Evolutionary conservation across 495 filamentous ascomycete genomes (phyloP).

Genomic region (Aspergillus bertholletiae): DNA sequence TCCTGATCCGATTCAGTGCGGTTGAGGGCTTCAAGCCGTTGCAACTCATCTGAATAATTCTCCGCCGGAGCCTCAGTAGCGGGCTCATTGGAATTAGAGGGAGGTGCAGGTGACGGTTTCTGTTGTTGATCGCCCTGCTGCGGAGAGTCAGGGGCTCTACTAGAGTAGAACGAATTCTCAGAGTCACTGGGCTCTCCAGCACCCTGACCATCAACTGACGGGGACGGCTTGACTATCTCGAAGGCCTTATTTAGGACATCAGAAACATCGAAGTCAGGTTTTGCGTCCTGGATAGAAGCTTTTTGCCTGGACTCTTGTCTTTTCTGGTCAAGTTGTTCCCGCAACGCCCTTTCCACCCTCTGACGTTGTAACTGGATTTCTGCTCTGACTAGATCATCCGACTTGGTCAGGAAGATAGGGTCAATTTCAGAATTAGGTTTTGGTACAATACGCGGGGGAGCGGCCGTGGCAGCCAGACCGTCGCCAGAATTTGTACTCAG

Average conservation of each 20-base stretch:
- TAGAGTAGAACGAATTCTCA: slow-evolving; percentile 94
- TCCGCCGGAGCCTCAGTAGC: slow-evolving; percentile 23
- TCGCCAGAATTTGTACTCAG: slow-evolving; percentile 29
- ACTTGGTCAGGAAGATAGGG: slow-evolving; percentile 79
- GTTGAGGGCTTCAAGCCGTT: slow-evolving; percentile 45
- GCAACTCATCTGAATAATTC: slow-evolving; percentile 44
- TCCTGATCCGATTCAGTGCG: slow-evolving; percentile 42
- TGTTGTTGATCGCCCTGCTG: slow-evolving; percentile 26
- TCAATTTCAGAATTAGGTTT: slow-evolving; percentile 56
- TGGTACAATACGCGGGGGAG: slow-evolving; percentile 32
- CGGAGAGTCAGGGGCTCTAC: slow-evolving; percentile 58
- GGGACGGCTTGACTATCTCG: slow-evolving; percentile 63
- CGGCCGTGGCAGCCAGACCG: slow-evolving; percentile 19
- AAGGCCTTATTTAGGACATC: slow-evolving; percentile 70
- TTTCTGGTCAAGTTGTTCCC: slow-evolving; percentile 69
- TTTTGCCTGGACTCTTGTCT: slow-evolving; percentile 54
- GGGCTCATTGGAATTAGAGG: slow-evolving; percentile 21
- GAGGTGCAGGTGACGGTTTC: slow-evolving; percentile 27
- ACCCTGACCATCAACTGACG: slow-evolving; percentile 48
- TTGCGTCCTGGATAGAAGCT: slow-evolving; percentile 52
- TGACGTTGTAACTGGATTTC: slow-evolving; percentile 78
- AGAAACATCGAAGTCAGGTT: slow-evolving; percentile 70
- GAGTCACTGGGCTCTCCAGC: slow-evolving; percentile 65
- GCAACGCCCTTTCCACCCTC: slow-evolving; percentile 71
- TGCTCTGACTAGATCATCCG: slow-evolving; percentile 76